These are phyloP conservation scores for Verticillium klebahnii DNA, from an alignment of 2,329 filamentous ascomycete species.

Conservation along the genomic window DNA sequence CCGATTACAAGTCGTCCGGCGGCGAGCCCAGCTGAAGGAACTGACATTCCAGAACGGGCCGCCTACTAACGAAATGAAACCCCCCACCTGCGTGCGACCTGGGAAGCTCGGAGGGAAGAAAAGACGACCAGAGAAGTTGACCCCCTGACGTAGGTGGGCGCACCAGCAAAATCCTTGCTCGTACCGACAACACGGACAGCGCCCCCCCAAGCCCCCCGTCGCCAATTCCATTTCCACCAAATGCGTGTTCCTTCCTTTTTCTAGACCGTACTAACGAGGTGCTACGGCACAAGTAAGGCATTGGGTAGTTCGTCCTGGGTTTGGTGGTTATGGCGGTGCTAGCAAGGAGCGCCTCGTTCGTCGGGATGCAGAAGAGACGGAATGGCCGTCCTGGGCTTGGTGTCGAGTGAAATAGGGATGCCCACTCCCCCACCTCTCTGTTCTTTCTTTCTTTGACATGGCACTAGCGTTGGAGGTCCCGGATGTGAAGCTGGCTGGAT, in stretches of 20 bases:
- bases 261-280: background rate
- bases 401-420: background rate
- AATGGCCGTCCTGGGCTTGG: background rate
- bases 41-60: background rate
- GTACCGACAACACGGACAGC: background rate
- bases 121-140: background rate
- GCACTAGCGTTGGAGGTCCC: background rate
- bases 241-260: background rate
- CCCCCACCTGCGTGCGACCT: background rate
- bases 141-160: background rate
- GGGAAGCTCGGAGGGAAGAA: background rate
- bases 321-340: background rate
- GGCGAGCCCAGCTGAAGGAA: background rate
- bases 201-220: background rate
- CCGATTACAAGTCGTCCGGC: background rate
- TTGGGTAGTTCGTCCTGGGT: background rate
- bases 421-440: background rate
- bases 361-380: background rate
- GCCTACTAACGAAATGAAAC: too few relatives aligned
- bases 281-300: background rate
- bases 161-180: background rate
- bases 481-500: background rate
- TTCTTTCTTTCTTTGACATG: background rate
- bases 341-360: background rate
- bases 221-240: background rate